phyloP scores from a whole-genome alignment of 768 basidiomycete genomes.

The Pulveroboletus frians region DNA sequence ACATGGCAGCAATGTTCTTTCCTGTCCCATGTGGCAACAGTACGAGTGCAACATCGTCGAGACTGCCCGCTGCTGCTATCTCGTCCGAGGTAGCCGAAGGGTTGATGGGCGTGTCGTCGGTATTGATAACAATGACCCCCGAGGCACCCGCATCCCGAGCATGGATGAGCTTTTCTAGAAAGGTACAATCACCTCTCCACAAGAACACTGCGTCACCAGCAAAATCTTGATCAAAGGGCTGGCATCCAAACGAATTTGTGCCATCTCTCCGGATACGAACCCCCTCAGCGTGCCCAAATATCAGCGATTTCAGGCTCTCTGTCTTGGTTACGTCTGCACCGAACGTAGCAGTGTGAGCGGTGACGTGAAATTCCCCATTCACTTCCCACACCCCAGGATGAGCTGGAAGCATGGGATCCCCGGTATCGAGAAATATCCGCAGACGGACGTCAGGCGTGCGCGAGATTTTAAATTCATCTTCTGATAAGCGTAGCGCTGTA shows the following conservation, averaged over 20 bases:
- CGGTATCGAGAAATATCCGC: slow-evolving; percentile 50
- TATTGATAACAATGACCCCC: slow-evolving; percentile 72
- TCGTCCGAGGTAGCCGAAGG: slow-evolving; percentile 61
- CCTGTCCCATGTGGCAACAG: slow-evolving; percentile 53
- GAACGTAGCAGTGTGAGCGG: slow-evolving; percentile 64
- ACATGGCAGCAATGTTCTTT: slow-evolving; percentile 47
- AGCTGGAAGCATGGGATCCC: slow-evolving; percentile 45
- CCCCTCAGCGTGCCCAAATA: slow-evolving; percentile 49
- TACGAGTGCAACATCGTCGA: slow-evolving; percentile 56
- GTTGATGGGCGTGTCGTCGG: slow-evolving; percentile 55
- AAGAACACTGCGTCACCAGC: slow-evolving; percentile 55
- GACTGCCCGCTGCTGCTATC: slow-evolving; percentile 48
- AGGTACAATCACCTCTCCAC: slow-evolving; percentile 80
- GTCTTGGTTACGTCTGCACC: slow-evolving; percentile 53
- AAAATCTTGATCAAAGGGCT: slow-evolving; percentile 45
- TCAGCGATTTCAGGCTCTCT: slow-evolving; percentile 28
- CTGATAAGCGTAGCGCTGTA: slow-evolving; percentile 37
- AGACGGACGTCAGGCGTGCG: slow-evolving; percentile 45
- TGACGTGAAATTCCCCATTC: slow-evolving; percentile 45
- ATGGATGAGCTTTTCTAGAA: slow-evolving; percentile 72
- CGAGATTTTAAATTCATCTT: slow-evolving; percentile 18
- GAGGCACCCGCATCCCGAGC: slow-evolving; percentile 69
- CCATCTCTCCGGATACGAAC: slow-evolving; percentile 49
- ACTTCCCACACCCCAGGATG: slow-evolving; percentile 35
- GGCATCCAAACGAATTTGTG: slow-evolving; percentile 57